phyloP scores from a whole-genome alignment of 169 alveolate genomes.

The Eimeria maxima region DNA sequence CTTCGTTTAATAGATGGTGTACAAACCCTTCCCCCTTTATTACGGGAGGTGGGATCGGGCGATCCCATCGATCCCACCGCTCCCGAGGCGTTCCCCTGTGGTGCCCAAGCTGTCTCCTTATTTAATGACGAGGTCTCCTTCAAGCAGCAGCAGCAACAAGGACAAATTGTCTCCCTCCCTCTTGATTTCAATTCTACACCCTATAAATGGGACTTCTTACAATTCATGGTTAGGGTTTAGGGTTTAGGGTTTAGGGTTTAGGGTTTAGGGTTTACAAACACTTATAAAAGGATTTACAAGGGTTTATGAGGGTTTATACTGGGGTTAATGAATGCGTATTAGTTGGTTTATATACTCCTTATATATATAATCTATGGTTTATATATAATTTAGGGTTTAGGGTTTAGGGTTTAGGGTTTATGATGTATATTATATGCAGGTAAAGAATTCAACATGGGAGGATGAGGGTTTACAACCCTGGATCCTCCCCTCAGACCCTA shows the following conservation, averaged over 20 bases:
- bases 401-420: slow-evolving; percentile 17
- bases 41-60: background rate
- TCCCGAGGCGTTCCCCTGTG: background rate
- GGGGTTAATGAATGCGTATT: too few relatives aligned
- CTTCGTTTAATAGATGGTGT: background rate
- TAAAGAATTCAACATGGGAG: background rate
- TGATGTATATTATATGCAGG: background rate
- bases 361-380: too few relatives aligned
- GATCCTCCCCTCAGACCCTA: background rate
- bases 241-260: slow-evolving; percentile 2
- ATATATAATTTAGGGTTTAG: slow-evolving; percentile 8
- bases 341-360: too few relatives aligned
- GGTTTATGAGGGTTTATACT: too few relatives aligned
- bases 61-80: background rate
- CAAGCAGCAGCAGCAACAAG: background rate
- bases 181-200: background rate
- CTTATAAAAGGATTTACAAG: too few relatives aligned
- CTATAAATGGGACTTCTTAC: background rate
- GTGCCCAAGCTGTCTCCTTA: background rate
- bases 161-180: background rate
- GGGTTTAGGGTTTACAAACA: slow-evolving; percentile 8
- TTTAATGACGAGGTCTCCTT: background rate
- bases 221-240: background rate
- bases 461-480: slow-evolving; percentile 25
- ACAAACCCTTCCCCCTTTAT: background rate